Percentiles rank a stretch among this genome's conserved stretches.
Evolutionary conservation across 1,284 basidiomycete genomes (phyloP).

Genomic region (Xerocomus amazonicus): DNA sequence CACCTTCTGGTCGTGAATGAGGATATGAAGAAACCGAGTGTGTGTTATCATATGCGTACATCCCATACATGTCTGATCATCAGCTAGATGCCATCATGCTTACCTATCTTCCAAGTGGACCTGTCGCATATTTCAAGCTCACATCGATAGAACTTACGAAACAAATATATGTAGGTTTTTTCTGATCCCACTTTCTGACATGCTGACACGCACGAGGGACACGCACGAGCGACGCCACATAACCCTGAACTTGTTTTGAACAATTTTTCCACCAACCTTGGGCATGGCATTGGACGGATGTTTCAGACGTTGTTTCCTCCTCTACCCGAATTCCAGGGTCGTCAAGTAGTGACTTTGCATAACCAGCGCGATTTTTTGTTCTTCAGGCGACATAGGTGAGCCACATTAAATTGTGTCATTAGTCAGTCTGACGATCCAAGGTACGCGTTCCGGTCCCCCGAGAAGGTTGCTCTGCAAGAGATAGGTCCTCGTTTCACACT

Average conservation of each 20-base stretch:
- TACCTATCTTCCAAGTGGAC: constrained; percentile 87
- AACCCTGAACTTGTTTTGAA: constrained; percentile 96
- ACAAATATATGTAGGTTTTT: constrained; percentile 71
- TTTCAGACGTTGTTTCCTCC: constrained; percentile 96
- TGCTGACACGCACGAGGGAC: constrained; percentile 56
- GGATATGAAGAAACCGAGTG: constrained; percentile 89
- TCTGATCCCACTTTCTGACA: constrained; percentile 1
- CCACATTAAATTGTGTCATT: neutral
- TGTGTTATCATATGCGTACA: constrained; percentile 34
- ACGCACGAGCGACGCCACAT: constrained; percentile 90
- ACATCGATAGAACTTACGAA: constrained; percentile 84
- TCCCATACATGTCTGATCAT: constrained; percentile 9
- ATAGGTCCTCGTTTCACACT: constrained; percentile 98
- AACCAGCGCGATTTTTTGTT: constrained; percentile 99
- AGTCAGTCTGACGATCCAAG: constrained; percentile 38
- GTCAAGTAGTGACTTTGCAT: constrained; percentile 96
- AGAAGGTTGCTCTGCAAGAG: constrained; percentile 93
- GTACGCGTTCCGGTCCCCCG: constrained; percentile 88
- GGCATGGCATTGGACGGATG: constrained; percentile 89
- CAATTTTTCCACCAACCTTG: constrained; percentile 91
- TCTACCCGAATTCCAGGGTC: constrained; percentile 91
- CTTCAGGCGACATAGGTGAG: constrained; percentile 87
- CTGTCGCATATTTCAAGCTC: constrained; percentile 95
- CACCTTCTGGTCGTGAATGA: constrained; percentile 94
- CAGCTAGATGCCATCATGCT: constrained; percentile 83